These are phyloP conservation scores for Phlegmacium glaucopus DNA, from an alignment of 768 basidiomycete species.

Conservation along the genomic window DNA sequence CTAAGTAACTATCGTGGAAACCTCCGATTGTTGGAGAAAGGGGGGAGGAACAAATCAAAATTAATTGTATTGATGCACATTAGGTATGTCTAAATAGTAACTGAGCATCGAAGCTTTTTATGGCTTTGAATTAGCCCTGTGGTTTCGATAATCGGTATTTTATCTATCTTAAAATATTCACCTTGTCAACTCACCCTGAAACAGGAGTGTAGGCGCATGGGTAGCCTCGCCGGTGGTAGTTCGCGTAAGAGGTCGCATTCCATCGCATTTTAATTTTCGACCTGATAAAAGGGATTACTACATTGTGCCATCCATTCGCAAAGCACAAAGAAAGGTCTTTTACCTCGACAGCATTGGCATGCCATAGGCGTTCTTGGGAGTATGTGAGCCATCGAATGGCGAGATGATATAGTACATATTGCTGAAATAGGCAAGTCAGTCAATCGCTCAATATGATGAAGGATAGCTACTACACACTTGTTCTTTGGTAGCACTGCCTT, in stretches of 20 bases:
- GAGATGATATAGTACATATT: slow-evolving; percentile 5
- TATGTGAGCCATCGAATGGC: slow-evolving; percentile 20
- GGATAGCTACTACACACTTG: slow-evolving; percentile 7
- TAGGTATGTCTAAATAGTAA: too few relatives aligned
- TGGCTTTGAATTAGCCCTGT: too few relatives aligned
- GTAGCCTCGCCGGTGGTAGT: slow-evolving; percentile 58
- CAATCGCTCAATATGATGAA: not conserved
- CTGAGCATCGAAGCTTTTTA: too few relatives aligned
- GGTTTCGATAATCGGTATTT: too few relatives aligned
- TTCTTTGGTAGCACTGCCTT: slow-evolving; percentile 7
- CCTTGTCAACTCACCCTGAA: slow-evolving; percentile 38
- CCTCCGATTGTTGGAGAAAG: slow-evolving; percentile 6
- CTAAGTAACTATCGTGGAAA: slow-evolving; percentile 6
- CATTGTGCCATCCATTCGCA: slow-evolving; percentile 2
- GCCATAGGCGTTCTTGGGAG: slow-evolving; percentile 62
- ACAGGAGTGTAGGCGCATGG: slow-evolving; percentile 64
- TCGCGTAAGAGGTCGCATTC: slow-evolving; percentile 55
- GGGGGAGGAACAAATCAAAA: not conserved
- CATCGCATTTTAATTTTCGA: slow-evolving; percentile 73
- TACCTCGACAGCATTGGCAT: slow-evolving; percentile 71
- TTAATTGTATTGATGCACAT: too few relatives aligned
- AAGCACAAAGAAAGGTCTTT: slow-evolving; percentile 6
- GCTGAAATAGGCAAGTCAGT: not conserved
- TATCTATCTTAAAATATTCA: not conserved
- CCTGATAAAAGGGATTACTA: slow-evolving; percentile 32